Evolutionary conservation across 371 early-diverging fungal genomes (phyloP).

Genomic region (Rhizopus delemar): DNA sequence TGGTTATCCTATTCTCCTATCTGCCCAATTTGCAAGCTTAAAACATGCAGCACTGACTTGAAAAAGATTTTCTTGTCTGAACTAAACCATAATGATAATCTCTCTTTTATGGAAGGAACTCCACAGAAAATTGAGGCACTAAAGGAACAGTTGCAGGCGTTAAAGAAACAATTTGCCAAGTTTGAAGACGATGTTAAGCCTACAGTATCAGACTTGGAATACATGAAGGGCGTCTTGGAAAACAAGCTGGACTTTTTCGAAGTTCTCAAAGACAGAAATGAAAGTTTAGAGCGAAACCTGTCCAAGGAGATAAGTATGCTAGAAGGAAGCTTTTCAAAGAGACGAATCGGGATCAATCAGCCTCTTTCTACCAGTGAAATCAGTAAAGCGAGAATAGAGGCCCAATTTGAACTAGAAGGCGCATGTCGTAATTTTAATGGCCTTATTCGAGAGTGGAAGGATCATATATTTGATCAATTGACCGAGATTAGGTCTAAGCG

Average conservation of each 20-base stretch:
- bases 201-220: not conserved
- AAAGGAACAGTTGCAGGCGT: not conserved
- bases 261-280: not conserved
- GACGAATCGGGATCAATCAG: not conserved
- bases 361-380: too few species aligned
- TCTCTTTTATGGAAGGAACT: not conserved
- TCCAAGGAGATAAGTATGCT: not conserved
- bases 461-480: not conserved
- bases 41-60: not conserved
- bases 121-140: not conserved
- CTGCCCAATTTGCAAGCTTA: not conserved
- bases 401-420: not conserved
- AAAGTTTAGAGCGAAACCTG: not conserved
- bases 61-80: not conserved
- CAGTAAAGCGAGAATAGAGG: not conserved
- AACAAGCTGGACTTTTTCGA: not conserved
- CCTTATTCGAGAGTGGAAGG: not conserved
- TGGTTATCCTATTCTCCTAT: not conserved
- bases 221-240: not conserved
- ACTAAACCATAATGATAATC: not conserved
- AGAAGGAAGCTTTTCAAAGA: not conserved
- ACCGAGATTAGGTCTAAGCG: not conserved
- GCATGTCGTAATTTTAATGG: not conserved
- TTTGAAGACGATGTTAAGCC: not conserved
- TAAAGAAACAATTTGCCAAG: not conserved